Base-by-base conservation (phyloP, 805 yeast species). In the Millerago galiae region DNA sequence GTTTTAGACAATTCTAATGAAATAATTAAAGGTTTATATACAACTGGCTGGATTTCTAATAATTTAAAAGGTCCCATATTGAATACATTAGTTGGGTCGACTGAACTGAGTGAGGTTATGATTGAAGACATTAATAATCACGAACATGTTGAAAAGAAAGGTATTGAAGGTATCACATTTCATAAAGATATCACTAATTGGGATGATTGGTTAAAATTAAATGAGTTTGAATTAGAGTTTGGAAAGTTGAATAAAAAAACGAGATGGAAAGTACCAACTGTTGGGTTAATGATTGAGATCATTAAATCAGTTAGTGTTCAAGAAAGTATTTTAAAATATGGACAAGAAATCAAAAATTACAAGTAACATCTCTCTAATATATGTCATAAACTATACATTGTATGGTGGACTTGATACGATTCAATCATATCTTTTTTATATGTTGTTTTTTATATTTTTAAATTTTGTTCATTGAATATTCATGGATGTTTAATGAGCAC, bases 31-130 rank as follows among this genome's bases (percentile, higher is more conserved):
- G 83, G 87, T 0, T 64, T 87, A 45, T 91, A 89, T 53, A 80
- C 85, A 2, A 68, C 89, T 8, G 99, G 99, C 0, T 93, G 99
- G 99, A 81, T 89, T 37, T 78, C 83, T 43, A 79, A 75, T 40
- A 95, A 95, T 1, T 84, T 95, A 8, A 74, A 74, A 25, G 99
- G 99, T 1, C 95, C 88, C 4, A 93, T 93, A 50, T 95, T 95
- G 14, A 73, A 86, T 12, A 88, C 98, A 0, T 85, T 91, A 83
- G 74, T 82, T 72, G 89, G 84, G 45, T 77, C 96, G 1, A 81
- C 81, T 48, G 74, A 77, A 8, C 81, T 91, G 0, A 91, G 88
- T 0, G 86, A 79, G 24, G 64, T 70, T 11, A 68, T 93, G 0
- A 54, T 79, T 14, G 66, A 71, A 30, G 95, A 88, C 52, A 62